Conservation (phyloP, 1,284 basidiomycete genomes). For the Pterula multifida region DNA sequence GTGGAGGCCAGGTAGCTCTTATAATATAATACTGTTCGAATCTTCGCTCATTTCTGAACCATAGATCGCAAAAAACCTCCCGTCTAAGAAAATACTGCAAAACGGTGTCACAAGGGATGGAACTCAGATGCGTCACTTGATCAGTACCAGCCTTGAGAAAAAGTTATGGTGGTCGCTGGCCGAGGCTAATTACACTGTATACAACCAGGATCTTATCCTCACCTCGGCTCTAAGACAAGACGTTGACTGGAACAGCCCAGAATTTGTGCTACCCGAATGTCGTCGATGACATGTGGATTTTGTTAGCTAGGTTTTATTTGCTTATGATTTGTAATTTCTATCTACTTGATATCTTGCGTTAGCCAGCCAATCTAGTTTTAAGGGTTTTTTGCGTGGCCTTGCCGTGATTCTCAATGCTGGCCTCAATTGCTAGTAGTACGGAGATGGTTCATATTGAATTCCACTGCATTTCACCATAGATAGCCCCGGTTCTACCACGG, state of each 20-base stretch:
- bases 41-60: slow-evolving; percentile 3
- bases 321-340: not conserved
- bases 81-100: slow-evolving; percentile 20
- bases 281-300: not conserved
- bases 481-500: too few species aligned
- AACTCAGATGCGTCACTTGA: slow-evolving; percentile 34
- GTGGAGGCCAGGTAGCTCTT: slow-evolving; percentile 52
- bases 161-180: slow-evolving; percentile 49
- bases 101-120: slow-evolving; percentile 35
- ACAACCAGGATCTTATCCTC: slow-evolving; percentile 54
- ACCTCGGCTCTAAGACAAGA: slow-evolving; percentile 51
- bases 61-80: slow-evolving; percentile 38
- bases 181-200: slow-evolving; percentile 41
- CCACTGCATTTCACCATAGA: too few species aligned
- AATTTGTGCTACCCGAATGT: slow-evolving; percentile 10
- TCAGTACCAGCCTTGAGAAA: slow-evolving; percentile 51
- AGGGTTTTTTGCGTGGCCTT: not conserved
- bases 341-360: not conserved
- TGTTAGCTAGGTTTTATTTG: not conserved
- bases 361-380: not conserved
- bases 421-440: too few species aligned
- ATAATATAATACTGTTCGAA: not conserved
- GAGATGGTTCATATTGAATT: too few species aligned
- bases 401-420: not conserved
- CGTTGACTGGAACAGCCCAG: slow-evolving; percentile 44